Evolutionary conservation across 2,329 filamentous ascomycete genomes (phyloP), one percentile per base, ranked within the genome.

Genomic region (Epichloe hybrida): DNA sequence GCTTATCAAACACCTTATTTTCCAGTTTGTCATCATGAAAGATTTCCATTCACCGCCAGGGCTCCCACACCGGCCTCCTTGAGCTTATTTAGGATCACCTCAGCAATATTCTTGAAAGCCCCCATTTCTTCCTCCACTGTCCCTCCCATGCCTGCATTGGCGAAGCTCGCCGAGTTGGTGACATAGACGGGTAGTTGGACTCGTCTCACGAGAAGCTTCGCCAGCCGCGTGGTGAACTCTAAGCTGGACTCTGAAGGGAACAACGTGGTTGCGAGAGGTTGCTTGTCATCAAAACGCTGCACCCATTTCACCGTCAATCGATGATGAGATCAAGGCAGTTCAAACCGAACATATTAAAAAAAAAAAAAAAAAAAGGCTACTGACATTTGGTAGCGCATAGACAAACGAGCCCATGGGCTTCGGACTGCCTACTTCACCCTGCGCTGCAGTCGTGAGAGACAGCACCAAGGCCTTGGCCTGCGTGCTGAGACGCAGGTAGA

Each of bases 101-200:
- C 77, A 35, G 90, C 81, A 40, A 95, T 80, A 56, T 76, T 77
- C 60, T 79, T 81, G 59, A 96, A 83, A 0, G 85, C 88, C 62
- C 91, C 88, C 81, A 96, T 90, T 70, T 97, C 91, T 72, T 97
- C 93, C 63, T 96, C 90, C 6, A 91, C 80, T 0, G 81, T 86
- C 20, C 88, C 85, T 9, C 88, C 88, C 60, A 89, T 78, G 2
- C 83, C 85, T 5, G 83, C 77, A 60, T 75, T 80, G 13, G 79
- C 78, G 55, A 96, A 81, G 57, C 83, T 88, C 60, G 94, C 81
- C 36, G 89, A 95, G 63, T 87, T 94, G 21, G 87, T 87, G 17
- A 97, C 87, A 64, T 96, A 97, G n/a, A 87, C 83, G 0, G 89
- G 89, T 55, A 81, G 78, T 35, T 75, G 72, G 31, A 83, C 78